A percentile compares a stretch with the other conserved stretches of the same genome.
phyloP scores from a whole-genome alignment of 2,329 filamentous ascomycete species.

The Trichoderma asperellum region DNA sequence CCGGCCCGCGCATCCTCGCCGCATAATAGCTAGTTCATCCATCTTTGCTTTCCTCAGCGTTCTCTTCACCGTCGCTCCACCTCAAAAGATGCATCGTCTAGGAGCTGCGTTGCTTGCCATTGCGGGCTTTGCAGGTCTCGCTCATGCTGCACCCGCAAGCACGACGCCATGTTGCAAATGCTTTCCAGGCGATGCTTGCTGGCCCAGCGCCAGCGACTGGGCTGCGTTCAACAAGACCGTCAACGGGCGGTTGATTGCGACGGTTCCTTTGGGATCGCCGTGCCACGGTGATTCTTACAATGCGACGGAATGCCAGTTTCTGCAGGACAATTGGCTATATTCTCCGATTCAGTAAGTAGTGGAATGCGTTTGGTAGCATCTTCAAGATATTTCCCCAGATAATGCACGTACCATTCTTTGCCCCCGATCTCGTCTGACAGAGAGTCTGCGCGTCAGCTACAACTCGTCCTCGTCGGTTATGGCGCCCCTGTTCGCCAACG shows the following conservation, averaged over 20 bases:
- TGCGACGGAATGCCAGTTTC: conserved; percentile 45
- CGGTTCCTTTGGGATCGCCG: conserved; percentile 53
- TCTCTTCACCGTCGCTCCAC: neutral
- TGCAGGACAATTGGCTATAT: conserved; percentile 50
- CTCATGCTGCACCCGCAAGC: neutral
- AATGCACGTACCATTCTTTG: neutral
- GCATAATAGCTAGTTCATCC: neutral
- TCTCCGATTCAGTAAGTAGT: conserved; percentile 47
- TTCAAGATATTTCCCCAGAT: neutral
- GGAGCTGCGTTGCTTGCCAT: conserved; percentile 7
- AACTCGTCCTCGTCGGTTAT: conserved; percentile 37
- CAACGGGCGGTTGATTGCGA: conserved; percentile 54
- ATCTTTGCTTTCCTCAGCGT: neutral
- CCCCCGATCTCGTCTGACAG: neutral
- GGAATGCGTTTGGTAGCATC: neutral
- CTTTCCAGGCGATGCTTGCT: conserved; percentile 57
- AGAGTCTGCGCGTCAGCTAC: neutral
- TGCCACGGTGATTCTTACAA: conserved; percentile 57
- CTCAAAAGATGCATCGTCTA: conserved; percentile 16
- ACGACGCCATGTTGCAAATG: conserved; percentile 34
- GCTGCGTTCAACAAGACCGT: conserved; percentile 54
- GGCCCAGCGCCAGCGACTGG: conserved; percentile 56
- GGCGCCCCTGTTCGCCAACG: conserved; percentile 36
- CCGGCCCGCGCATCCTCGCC: conserved; percentile 11
- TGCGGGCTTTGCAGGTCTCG: conserved; percentile 3